Evolutionary conservation across 2,329 filamentous ascomycete genomes (phyloP), one percentile per base, ranked within the genome.

Genomic region (Aspergillus calidoustus): DNA sequence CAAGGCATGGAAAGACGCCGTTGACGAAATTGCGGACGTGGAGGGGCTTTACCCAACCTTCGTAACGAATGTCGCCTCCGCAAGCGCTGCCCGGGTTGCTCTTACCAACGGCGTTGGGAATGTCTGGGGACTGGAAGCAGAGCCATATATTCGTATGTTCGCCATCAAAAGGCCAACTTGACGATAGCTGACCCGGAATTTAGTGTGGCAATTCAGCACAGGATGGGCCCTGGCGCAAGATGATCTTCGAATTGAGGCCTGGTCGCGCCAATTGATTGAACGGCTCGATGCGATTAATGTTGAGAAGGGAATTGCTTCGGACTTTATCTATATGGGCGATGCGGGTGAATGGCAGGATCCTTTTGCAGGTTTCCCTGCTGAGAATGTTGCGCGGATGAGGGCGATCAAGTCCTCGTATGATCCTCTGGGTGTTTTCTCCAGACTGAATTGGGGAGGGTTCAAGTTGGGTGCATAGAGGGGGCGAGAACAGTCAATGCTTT

Each of bases 201-300:
- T 30, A 80, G 77, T 72, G 43, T 80, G 74, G 74, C 77, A 80
- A 68, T 63, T 78, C 22, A 71, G 73, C 19, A 80, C 76, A 0
- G 72, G 70, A 0, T 81, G 78, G 77, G 72, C 60, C 15, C 65
- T 73, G 9, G 71, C 68, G 0, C 66, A 72, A 11, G 77, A 80
- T 55, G 77, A 79, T 50, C 61, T 77, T 7, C 71, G 77, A 0
- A 67, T 81, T 22, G 69, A 72, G 2, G 65, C 68, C 15, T 80
- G 76, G 74, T 63, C 71, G 1, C 71, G 68, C 9, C 62, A 66
- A 19, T 2, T 19, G 19, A 57, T 70, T 1, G 73, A 74, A 13
- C 64, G 69, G 17, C 65, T 74, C 7, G 75, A 81, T 57, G 50
- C 58, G 3, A 58, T 71, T 9, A 79, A 78, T 59, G 63, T 71